A percentile compares a stretch with the other conserved stretches of the same genome.
phyloP scores from a whole-genome alignment of 805 yeast species.

The Yamadazyma nakazawae region DNA sequence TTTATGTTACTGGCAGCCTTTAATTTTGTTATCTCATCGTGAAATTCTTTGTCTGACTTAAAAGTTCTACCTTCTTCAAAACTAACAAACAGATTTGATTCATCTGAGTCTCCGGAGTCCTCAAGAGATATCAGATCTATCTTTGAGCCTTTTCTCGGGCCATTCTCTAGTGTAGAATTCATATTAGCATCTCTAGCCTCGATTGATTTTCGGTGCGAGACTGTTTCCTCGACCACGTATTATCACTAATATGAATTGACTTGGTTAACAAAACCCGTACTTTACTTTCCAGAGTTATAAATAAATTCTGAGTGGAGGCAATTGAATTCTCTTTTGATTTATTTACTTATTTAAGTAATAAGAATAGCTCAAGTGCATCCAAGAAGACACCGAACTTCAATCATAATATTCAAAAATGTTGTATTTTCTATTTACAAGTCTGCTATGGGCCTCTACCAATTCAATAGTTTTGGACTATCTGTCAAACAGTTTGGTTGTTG shows the following conservation, averaged over 20 bases:
- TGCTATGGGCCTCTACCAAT: not conserved
- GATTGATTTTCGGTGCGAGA: not conserved
- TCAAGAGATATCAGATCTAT: conserved; percentile 13
- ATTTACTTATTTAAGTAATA: too few relatives aligned
- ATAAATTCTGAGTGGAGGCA: too few relatives aligned
- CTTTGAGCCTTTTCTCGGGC: not conserved
- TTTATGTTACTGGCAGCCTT: conserved; percentile 27
- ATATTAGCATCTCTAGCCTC: not conserved
- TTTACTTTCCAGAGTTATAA: too few relatives aligned
- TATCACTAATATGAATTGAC: too few relatives aligned
- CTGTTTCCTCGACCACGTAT: too few relatives aligned
- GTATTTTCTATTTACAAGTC: not conserved
- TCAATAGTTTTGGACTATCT: not conserved
- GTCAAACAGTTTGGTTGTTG: conserved; percentile 17
- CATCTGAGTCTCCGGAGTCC: conserved; percentile 2
- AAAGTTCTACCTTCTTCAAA: not conserved
- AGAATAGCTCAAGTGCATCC: not conserved
- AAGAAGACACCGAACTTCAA: too few relatives aligned
- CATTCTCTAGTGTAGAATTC: not conserved
- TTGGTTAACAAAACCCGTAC: not conserved
- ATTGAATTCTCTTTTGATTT: not conserved
- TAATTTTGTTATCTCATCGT: conserved; percentile 22
- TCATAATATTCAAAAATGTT: not conserved
- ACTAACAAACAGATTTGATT: not conserved
- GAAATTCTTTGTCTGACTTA: conserved; percentile 17